These are phyloP conservation scores for Dryas integrifolia DNA, from an alignment of 331 rosid genomes.

Conservation along the genomic window DNA sequence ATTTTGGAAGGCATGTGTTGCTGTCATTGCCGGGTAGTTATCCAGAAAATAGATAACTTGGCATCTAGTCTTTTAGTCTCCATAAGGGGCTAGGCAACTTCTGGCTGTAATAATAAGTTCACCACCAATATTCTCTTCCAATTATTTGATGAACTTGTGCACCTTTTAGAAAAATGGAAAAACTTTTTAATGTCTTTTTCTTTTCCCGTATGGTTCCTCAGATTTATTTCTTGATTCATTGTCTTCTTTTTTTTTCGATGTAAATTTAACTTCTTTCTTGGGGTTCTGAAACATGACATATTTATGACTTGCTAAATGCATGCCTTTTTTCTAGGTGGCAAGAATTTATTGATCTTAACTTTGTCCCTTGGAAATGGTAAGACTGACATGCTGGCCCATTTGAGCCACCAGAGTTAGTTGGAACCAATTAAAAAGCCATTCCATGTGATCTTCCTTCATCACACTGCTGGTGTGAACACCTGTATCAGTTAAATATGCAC, in stretches of 20 bases:
- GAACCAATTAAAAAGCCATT: background rate
- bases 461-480: background rate
- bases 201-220: background rate
- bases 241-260: background rate
- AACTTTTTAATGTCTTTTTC: background rate
- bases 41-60: constrained; percentile 15
- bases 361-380: constrained; percentile 9
- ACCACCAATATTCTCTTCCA: background rate
- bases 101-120: constrained; percentile 16
- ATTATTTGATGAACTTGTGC: background rate
- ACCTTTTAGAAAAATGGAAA: background rate
- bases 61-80: background rate
- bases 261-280: background rate
- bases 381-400: background rate
- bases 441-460: background rate
- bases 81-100: background rate
- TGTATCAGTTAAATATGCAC: background rate
- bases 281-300: background rate
- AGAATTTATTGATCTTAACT: background rate
- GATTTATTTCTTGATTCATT: background rate
- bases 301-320: background rate
- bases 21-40: background rate
- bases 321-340: background rate
- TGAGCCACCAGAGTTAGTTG: constrained; percentile 6
- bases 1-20: constrained; percentile 5